Base-by-base conservation (phyloP, 495 filamentous ascomycete genomes). In the Xeromyces bisporus region DNA sequence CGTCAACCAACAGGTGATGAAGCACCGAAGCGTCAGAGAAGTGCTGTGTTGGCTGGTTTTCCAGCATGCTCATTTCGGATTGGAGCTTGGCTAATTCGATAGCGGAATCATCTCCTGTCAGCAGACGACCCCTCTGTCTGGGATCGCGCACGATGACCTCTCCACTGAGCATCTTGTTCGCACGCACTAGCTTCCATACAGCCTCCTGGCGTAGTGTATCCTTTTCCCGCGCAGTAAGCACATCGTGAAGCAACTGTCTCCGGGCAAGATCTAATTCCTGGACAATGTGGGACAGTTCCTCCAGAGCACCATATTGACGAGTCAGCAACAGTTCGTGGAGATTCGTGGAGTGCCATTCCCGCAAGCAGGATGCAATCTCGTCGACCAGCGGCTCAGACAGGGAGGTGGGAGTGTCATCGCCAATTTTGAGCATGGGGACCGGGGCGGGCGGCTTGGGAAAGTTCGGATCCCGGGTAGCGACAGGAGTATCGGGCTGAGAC, bases 271-370 rank as follows among this genome's bases (percentile, higher is more conserved):
- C 86, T 33, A 99, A 61, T 15, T 76, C 70, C 26, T 75, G 68
- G 14, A 94, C 72, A 36, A 96, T 59, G 23, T 66, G 64, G 11
- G 81, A 79, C 50, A 94, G 71, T 32, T 79, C 75, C 38, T 91
- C 83, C 21, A 96, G 66, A 30, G 75, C 62, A 23, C 64, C 56
- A 57, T 99, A 96, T 43, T 82, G 71, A 27, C 80, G 67, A 24
- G 69, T 69, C 8, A 99, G 67, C 1, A 96, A 62, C n/a, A 94
- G 58, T 51, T 93, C 86, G 52, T 96, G 91, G 26, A 97, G 67
- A 46, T 93, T 92, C 9, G 82, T 92, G 11, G 86, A 89, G 52
- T 99, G 86, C 89, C 89, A 99, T 62, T 99, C 89, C 15, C 87
- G 72, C 18, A 99, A 56, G 48, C 87, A 96, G 5, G 83, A 92